phyloP scores from a whole-genome alignment of 2,329 filamentous ascomycete genomes.

The Xylaria sp. region DNA sequence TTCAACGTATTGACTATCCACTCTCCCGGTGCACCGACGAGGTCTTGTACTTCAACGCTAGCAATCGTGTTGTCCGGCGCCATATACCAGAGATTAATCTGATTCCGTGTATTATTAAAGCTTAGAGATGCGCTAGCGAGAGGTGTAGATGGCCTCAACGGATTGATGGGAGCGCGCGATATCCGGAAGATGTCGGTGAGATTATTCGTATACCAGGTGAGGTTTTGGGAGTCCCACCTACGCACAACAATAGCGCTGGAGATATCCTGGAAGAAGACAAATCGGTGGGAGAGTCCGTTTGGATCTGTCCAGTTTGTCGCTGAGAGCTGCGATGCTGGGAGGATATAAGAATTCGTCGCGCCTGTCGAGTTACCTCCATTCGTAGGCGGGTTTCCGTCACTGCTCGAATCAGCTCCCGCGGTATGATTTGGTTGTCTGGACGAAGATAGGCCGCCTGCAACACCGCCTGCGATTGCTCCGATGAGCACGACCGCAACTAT shows the following conservation, averaged over 20 bases:
- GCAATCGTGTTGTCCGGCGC: conserved; percentile 40
- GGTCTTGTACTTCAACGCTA: conserved; percentile 38
- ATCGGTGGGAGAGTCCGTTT: conserved; percentile 36
- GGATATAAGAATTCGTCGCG: conserved; percentile 11
- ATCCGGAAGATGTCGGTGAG: conserved; percentile 40
- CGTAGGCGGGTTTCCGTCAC: not conserved
- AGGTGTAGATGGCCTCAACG: conserved; percentile 40
- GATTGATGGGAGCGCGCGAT: conserved; percentile 40
- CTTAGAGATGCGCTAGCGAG: conserved; percentile 43
- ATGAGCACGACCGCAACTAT: conserved; percentile 13
- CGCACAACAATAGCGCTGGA: conserved; percentile 41
- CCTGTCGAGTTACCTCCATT: conserved; percentile 10
- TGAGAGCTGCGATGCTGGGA: conserved; percentile 41
- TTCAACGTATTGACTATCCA: conserved; percentile 43
- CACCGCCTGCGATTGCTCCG: conserved; percentile 41
- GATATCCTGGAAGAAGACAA: conserved; percentile 47
- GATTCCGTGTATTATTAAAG: conserved; percentile 21
- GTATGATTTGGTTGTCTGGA: not conserved
- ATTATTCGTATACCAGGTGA: conserved; percentile 45
- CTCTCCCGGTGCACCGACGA: conserved; percentile 36
- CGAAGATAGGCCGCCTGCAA: conserved; percentile 22
- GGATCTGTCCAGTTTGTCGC: conserved; percentile 47
- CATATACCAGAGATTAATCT: conserved; percentile 43
- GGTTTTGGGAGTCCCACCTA: conserved; percentile 46
- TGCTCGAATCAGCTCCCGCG: not conserved